Percentiles rank a stretch among this genome's conserved stretches.
Conservation (phyloP, 805 yeast genomes). For the Starmerella riodocensis region DNA sequence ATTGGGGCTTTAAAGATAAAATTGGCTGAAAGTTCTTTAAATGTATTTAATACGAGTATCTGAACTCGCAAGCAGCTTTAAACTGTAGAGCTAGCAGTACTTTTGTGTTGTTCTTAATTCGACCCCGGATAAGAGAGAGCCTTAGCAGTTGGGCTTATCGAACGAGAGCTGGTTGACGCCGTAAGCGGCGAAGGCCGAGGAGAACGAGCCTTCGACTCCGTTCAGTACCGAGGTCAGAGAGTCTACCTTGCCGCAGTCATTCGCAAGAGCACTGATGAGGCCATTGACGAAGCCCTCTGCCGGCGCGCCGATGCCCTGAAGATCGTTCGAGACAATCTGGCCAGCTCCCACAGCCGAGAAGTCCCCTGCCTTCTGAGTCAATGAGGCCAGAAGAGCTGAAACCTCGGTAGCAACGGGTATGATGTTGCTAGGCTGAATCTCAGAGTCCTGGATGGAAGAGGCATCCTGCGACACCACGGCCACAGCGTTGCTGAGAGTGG, state of each 20-base stretch:
- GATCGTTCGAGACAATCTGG: constrained; percentile 21
- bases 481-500: constrained; percentile 18
- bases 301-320: constrained; percentile 17
- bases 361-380: constrained; percentile 21
- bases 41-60: too few relatives aligned
- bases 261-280: constrained; percentile 15
- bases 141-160: background rate
- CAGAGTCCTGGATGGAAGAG: constrained; percentile 10
- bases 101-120: too few relatives aligned
- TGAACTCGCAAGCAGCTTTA: too few relatives aligned
- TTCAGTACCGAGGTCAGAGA: constrained; percentile 12
- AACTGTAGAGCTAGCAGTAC: too few relatives aligned
- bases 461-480: constrained; percentile 10
- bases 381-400: constrained; percentile 17
- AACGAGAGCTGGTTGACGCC: constrained; percentile 2
- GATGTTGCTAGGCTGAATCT: constrained; percentile 11
- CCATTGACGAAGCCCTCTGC: constrained; percentile 18
- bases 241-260: constrained; percentile 15
- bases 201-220: constrained; percentile 13
- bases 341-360: constrained; percentile 21
- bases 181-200: constrained; percentile 16
- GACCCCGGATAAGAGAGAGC: too few relatives aligned
- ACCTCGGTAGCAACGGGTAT: constrained; percentile 15
- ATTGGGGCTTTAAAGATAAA: too few relatives aligned
- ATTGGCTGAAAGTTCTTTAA: too few relatives aligned